These are phyloP conservation scores for Candida caryicola DNA, from an alignment of 805 yeast species.

Conservation along the genomic window DNA sequence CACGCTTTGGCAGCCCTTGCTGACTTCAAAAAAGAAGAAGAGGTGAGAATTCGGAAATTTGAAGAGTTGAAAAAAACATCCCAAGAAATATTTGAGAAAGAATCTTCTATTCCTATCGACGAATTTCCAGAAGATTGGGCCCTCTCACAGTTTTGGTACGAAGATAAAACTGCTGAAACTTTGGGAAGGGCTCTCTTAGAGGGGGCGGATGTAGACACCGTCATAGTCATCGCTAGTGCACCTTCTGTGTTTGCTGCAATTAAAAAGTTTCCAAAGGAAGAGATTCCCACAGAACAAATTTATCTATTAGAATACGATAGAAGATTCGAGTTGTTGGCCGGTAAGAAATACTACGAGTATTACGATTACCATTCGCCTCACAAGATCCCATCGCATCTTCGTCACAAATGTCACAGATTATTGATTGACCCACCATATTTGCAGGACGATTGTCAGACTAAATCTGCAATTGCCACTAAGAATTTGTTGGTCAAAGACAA, in stretches of 20 bases:
- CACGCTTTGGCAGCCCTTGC: conserved; percentile 54
- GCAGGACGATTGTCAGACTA: conserved; percentile 76
- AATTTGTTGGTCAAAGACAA: conserved; percentile 48
- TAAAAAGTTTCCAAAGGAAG: conserved; percentile 46
- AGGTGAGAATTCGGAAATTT: conserved; percentile 53
- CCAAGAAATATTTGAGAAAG: conserved; percentile 49
- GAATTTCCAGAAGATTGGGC: conserved; percentile 92
- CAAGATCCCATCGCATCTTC: conserved; percentile 52
- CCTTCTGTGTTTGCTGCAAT: conserved; percentile 91
- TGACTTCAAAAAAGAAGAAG: conserved; percentile 67
- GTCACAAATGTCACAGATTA: conserved; percentile 64
- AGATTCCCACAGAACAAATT: conserved; percentile 64
- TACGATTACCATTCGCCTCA: conserved; percentile 77
- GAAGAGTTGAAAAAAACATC: conserved; percentile 52
- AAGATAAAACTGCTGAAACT: conserved; percentile 65
- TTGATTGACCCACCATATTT: conserved; percentile 88
- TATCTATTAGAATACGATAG: conserved; percentile 77
- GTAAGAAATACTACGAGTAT: conserved; percentile 59
- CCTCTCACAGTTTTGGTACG: conserved; percentile 88
- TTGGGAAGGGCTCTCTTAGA: conserved; percentile 71
- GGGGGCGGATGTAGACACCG: conserved; percentile 71
- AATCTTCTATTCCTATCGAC: conserved; percentile 51
- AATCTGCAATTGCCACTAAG: conserved; percentile 53
- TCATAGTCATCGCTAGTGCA: conserved; percentile 77
- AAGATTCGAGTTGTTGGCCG: conserved; percentile 73